These are phyloP conservation scores for Trypanosoma caninum DNA, from an alignment of 208 protist species.

Conservation along the genomic window DNA sequence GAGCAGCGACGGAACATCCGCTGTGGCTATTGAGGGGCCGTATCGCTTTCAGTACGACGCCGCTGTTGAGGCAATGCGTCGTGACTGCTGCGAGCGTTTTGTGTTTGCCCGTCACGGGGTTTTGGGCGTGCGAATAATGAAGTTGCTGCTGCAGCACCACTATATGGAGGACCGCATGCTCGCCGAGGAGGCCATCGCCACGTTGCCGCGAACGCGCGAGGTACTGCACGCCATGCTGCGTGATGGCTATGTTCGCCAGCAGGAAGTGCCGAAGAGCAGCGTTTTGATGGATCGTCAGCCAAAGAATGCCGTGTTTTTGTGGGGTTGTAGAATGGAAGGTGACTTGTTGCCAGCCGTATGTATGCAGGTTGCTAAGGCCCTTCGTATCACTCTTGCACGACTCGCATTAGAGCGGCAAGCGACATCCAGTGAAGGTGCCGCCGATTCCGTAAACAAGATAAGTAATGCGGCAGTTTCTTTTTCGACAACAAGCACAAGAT, in stretches of 20 bases:
- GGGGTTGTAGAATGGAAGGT: constrained; percentile 34
- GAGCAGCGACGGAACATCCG: constrained; percentile 17
- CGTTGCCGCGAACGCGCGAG: constrained; percentile 56
- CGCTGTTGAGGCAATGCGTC: constrained; percentile 40
- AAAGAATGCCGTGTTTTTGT: constrained; percentile 65
- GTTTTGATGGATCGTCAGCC: constrained; percentile 45
- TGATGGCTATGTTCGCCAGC: constrained; percentile 65
- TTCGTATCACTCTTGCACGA: constrained; percentile 31
- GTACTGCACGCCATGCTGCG: constrained; percentile 71
- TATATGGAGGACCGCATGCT: constrained; percentile 76
- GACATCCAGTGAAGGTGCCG: background rate
- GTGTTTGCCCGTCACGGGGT: constrained; percentile 75
- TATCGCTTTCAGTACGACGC: constrained; percentile 30
- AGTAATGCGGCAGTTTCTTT: constrained; percentile 1
- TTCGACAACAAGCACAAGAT: background rate
- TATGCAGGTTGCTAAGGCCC: constrained; percentile 45
- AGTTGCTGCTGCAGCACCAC: constrained; percentile 66
- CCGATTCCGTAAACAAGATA: constrained; percentile 3
- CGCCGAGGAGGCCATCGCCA: constrained; percentile 75
- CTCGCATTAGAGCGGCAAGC: constrained; percentile 30
- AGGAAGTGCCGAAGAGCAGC: constrained; percentile 58
- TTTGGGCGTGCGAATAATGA: constrained; percentile 74
- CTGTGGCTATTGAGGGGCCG: constrained; percentile 13
- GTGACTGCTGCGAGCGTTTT: constrained; percentile 56
- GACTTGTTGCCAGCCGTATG: constrained; percentile 45